phyloP scores from a whole-genome alignment of 2,329 filamentous ascomycete species.

The Rutstroemia sp. region DNA sequence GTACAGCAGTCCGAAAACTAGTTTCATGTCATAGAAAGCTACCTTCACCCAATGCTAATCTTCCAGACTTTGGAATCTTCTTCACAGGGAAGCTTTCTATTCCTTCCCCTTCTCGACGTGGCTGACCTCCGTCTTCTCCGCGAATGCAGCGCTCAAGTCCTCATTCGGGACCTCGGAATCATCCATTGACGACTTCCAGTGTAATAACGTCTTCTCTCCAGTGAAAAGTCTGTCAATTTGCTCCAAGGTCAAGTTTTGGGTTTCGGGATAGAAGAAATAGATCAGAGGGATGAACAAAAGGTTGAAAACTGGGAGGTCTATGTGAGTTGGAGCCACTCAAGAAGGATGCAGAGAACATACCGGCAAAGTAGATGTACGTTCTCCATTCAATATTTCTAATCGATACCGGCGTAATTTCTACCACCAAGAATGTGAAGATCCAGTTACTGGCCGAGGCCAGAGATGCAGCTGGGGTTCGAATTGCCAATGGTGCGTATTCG shows the following conservation, averaged over 20 bases:
- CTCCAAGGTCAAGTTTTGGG: constrained; percentile 40
- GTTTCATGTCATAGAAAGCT: too few species aligned
- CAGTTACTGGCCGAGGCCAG: constrained; percentile 41
- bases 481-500: constrained; percentile 35
- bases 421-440: constrained; percentile 64
- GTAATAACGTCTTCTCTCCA: neutral
- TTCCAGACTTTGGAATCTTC: too few species aligned
- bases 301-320: neutral
- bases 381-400: constrained; percentile 22
- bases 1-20: too few species aligned
- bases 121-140: neutral
- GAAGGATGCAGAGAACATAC: constrained; percentile 3
- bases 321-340: neutral
- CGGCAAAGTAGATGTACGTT: constrained; percentile 29
- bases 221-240: constrained; percentile 36
- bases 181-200: neutral
- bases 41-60: too few species aligned
- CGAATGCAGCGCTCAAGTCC: neutral
- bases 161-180: neutral
- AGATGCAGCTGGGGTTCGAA: neutral
- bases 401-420: constrained; percentile 38
- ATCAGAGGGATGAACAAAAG: constrained; percentile 31
- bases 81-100: neutral
- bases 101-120: neutral
- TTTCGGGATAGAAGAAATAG: constrained; percentile 46